A percentile compares a stretch with the other conserved stretches of the same genome.
These are phyloP conservation scores for Debaryomyces maramus DNA, from an alignment of 805 yeast genomes.

Conservation along the genomic window DNA sequence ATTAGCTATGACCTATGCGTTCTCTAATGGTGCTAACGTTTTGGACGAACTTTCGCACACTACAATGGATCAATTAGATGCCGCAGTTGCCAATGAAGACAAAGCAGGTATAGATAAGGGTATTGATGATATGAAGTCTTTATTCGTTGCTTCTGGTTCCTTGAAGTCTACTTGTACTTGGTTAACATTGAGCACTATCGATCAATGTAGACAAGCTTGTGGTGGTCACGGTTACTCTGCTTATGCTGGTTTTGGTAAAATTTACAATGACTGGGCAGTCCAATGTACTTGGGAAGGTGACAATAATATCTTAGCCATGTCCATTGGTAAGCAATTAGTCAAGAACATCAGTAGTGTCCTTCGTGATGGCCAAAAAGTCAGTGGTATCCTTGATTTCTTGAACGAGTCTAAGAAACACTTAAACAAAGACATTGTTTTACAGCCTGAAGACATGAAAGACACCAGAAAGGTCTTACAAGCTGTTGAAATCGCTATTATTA, in stretches of 20 bases:
- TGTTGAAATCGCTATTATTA: constrained; percentile 38
- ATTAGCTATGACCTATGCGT: constrained; percentile 70
- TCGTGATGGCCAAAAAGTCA: constrained; percentile 42
- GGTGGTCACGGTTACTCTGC: constrained; percentile 95
- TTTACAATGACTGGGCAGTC: constrained; percentile 86
- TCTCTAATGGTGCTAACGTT: constrained; percentile 66
- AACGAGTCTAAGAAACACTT: constrained; percentile 26
- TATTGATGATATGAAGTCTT: constrained; percentile 64
- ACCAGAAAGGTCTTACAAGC: constrained; percentile 24
- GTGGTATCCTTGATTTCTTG: constrained; percentile 48
- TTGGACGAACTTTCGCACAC: constrained; percentile 51
- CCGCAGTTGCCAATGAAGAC: constrained; percentile 48
- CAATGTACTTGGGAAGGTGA: constrained; percentile 99
- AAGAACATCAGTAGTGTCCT: constrained; percentile 44
- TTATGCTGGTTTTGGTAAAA: constrained; percentile 86
- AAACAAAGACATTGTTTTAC: constrained; percentile 15
- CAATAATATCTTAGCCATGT: constrained; percentile 77
- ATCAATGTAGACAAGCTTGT: constrained; percentile 86
- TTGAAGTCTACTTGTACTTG: constrained; percentile 86
- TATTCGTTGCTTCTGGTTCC: constrained; percentile 81
- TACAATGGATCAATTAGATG: constrained; percentile 55
- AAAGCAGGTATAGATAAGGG: constrained; percentile 45
- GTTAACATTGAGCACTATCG: constrained; percentile 73
- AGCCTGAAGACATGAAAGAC: constrained; percentile 17
- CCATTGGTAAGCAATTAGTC: constrained; percentile 74